Percentiles rank a stretch among this genome's conserved stretches.
Evolutionary conservation across 495 filamentous ascomycete genomes (phyloP).

Genomic region (Penicillium robsamsonii): DNA sequence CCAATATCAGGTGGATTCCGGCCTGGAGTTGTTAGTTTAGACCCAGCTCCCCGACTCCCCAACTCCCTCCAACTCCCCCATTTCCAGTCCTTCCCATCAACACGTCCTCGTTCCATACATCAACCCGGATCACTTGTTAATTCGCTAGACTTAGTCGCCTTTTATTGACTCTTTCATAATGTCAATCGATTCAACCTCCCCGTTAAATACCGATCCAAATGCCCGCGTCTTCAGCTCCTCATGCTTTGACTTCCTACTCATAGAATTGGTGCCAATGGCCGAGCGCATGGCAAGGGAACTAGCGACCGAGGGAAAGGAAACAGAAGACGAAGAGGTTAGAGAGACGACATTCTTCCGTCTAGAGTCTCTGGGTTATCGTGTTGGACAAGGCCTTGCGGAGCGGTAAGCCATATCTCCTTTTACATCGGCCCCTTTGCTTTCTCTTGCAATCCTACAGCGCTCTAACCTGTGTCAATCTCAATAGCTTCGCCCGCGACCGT

Average conservation of each 20-base stretch:
- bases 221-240: conserved; percentile 76
- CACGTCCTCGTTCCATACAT: not conserved
- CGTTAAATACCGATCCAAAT: conserved; percentile 67
- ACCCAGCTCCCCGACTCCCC: not conserved
- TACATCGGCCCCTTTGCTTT: not conserved
- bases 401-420: conserved; percentile 54
- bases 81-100: not conserved
- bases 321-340: conserved; percentile 74
- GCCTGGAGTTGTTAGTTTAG: not conserved
- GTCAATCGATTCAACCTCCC: conserved; percentile 73
- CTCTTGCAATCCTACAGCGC: not conserved
- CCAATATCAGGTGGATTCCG: not conserved
- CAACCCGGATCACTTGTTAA: not conserved
- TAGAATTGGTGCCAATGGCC: conserved; percentile 94
- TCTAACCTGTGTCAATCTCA: conserved; percentile 1
- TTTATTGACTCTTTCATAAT: conserved; percentile 39
- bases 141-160: not conserved
- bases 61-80: not conserved
- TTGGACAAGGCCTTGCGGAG: conserved; percentile 90
- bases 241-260: conserved; percentile 87
- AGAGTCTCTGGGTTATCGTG: conserved; percentile 85
- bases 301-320: conserved; percentile 27
- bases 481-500: conserved; percentile 81
- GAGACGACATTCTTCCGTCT: conserved; percentile 82
- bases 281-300: conserved; percentile 63